A percentile compares a stretch with the other conserved stretches of the same genome.
Evolutionary conservation across 2,329 filamentous ascomycete species (phyloP).

Genomic region (Trichoderma koningii): DNA sequence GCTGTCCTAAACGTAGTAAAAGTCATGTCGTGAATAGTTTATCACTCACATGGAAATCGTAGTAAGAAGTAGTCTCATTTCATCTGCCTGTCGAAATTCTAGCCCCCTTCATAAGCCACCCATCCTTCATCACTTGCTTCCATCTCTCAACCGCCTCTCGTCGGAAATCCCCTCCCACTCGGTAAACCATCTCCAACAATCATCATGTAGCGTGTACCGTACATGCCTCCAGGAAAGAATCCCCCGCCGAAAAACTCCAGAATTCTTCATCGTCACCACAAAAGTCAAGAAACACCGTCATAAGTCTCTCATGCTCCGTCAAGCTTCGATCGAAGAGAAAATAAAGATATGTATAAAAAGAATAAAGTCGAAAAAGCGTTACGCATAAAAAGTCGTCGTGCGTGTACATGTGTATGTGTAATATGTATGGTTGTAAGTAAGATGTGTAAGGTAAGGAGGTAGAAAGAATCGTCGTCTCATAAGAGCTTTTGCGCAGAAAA

Average conservation of each 20-base stretch:
- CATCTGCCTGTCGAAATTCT: slow-evolving; percentile 15
- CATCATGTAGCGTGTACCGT: background rate
- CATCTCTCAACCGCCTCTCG: background rate
- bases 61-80: slow-evolving; percentile 3
- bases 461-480: slow-evolving; percentile 28
- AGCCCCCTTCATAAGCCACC: background rate
- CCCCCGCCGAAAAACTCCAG: background rate
- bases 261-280: no score
- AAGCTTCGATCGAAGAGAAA: background rate
- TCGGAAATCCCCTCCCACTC: background rate
- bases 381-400: slow-evolving; percentile 21
- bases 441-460: background rate
- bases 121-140: background rate
- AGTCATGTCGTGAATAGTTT: no score
- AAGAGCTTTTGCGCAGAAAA: slow-evolving; percentile 14
- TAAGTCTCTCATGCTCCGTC: slow-evolving; percentile 2
- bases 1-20: no score
- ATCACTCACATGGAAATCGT: background rate
- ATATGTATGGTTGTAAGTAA: background rate
- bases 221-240: background rate
- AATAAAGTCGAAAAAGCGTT: background rate
- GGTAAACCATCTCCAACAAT: no score
- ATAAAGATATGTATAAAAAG: background rate
- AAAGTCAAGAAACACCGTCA: background rate
- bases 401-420: background rate